A percentile compares a stretch with the other conserved stretches of the same genome.
These are phyloP conservation scores for Ustilago lituana DNA, from an alignment of 1,284 basidiomycete genomes.

Conservation along the genomic window DNA sequence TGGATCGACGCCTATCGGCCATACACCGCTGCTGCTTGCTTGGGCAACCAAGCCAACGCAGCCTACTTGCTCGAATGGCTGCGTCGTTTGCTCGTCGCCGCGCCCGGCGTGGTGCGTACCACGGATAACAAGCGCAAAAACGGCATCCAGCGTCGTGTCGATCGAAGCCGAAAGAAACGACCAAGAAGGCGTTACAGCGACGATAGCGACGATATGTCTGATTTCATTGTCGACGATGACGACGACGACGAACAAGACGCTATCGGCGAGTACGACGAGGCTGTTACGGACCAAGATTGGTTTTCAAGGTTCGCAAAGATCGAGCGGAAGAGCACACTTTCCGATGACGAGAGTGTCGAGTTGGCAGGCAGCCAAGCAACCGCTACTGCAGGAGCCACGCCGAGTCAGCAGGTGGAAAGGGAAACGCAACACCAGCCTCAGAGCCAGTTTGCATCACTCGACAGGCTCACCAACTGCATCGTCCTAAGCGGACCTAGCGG, in stretches of 20 bases:
- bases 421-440: no score
- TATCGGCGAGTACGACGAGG: slow-evolving; percentile 29
- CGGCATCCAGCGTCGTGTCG: slow-evolving; percentile 31
- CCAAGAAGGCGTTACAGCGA: slow-evolving; percentile 12
- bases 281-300: slow-evolving; percentile 31
- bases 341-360: slow-evolving; percentile 7
- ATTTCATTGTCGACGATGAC: slow-evolving; percentile 55
- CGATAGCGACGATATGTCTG: slow-evolving; percentile 31
- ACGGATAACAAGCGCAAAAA: slow-evolving; percentile 18
- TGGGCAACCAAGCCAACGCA: slow-evolving; percentile 44
- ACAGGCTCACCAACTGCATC: slow-evolving; percentile 56
- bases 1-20: slow-evolving; percentile 51
- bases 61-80: slow-evolving; percentile 52
- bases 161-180: slow-evolving; percentile 12
- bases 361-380: no score
- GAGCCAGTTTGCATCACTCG: slow-evolving; percentile 11
- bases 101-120: slow-evolving; percentile 13
- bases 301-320: slow-evolving; percentile 45
- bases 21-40: slow-evolving; percentile 14
- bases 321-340: neutral
- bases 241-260: slow-evolving; percentile 36
- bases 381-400: neutral
- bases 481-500: slow-evolving; percentile 78
- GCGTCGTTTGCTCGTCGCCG: slow-evolving; percentile 37
- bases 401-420: neutral